Base-by-base conservation (phyloP, 1,139 yeast species). In the Yamadazyma pseudoaaseri region DNA sequence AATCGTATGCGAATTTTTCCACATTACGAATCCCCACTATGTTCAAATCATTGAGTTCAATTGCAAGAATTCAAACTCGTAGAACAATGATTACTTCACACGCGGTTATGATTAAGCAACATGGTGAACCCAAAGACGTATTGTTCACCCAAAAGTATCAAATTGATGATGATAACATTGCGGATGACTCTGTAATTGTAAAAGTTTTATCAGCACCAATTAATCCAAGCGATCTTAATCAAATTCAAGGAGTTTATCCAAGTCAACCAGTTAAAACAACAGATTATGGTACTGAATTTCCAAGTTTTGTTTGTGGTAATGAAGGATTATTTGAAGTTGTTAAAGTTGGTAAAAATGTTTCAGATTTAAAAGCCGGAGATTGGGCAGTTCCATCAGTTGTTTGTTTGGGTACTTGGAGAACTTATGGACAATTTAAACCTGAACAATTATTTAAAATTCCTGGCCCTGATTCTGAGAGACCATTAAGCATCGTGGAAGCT, bases 331-430 rank as follows among this genome's bases (percentile, higher is more conserved):
- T 87, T 55, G 89, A 90, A 56, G 81, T 92, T 11, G 57, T 86
- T 16, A 79, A 84, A 42, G 77, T 77, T 14, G 96, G 96, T n/a
- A 46, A 54, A 10, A 64, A 62, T 13, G 76, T 71, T n/a, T 46
- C 53, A 9, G 56, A 52, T 1, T 67, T 89, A 34, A 48, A 67
- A 35, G 63, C 67, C 3, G 97, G 97, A 28, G 97, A 92, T 56
- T 89, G 96, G 94, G 89, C 85, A 20, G 75, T 92, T 31, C 97
- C 97, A n/a, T 55, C 76, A n/a, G 62, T 66, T 23, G 83, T 87
- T 12, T 83, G 86, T 51, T 81, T 82, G 44, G 99, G 98, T 23
- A 92, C 98, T 3, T 92, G 99, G 99, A 76, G 96, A 45, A 79
- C 95, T 2, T 92, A 84, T 52, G 84, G 86, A 6, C 55, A 77